Evolutionary conservation across 331 rosid species (phyloP).

Genomic region (Malus hybrid): DNA sequence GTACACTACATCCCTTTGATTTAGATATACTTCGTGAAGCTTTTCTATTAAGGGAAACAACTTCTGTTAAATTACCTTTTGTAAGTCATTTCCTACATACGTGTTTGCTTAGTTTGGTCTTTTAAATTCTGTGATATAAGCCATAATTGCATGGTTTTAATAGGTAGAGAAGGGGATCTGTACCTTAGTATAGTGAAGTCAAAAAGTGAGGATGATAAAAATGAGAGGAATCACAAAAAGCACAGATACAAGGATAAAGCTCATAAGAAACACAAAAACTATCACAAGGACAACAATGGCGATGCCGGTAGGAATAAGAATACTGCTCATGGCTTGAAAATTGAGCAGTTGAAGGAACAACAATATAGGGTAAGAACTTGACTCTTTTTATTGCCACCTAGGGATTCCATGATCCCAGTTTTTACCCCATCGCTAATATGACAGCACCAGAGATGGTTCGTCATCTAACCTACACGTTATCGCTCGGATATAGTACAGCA

Average conservation of each 20-base stretch:
- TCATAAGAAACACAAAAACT: constrained; percentile 9
- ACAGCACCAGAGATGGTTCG: background rate
- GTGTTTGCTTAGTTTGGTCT: background rate
- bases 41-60: constrained; percentile 25
- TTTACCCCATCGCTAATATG: background rate
- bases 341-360: constrained; percentile 5
- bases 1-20: constrained; percentile 10
- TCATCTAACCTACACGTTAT: background rate
- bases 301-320: background rate
- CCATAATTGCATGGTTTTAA: background rate
- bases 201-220: background rate
- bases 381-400: background rate
- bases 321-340: background rate
- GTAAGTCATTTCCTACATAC: constrained; percentile 17
- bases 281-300: background rate
- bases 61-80: constrained; percentile 10
- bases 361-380: constrained; percentile 1
- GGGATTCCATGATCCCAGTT: background rate
- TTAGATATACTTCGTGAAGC: constrained; percentile 13
- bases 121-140: background rate
- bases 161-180: constrained; percentile 24
- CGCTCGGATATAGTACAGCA: too few relatives aligned
- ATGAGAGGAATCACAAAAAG: constrained; percentile 16
- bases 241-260: constrained; percentile 3
- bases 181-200: background rate